phyloP scores from a whole-genome alignment of 1,139 yeast genomes.

The Yamadazyma kanchanaburiensis region DNA sequence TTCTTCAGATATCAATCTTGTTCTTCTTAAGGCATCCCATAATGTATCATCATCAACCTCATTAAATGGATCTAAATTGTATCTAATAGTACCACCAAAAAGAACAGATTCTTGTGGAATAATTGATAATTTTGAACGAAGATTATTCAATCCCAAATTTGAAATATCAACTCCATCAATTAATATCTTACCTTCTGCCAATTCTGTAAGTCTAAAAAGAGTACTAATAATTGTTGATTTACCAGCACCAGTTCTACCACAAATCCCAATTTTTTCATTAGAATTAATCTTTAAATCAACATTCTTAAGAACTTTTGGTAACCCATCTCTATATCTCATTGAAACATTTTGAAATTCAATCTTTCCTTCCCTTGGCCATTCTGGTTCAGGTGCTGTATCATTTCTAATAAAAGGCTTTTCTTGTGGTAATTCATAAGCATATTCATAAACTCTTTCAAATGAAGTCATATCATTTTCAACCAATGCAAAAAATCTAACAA shows the following conservation, averaged over 20 bases:
- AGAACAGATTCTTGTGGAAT: constrained; percentile 47
- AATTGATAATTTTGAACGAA: constrained; percentile 34
- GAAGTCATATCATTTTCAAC: constrained; percentile 83
- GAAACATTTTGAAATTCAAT: constrained; percentile 56
- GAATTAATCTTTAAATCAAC: constrained; percentile 45
- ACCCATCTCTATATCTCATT: constrained; percentile 69
- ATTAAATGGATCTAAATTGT: constrained; percentile 42
- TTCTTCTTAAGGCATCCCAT: constrained; percentile 43
- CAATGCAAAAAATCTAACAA: constrained; percentile 57
- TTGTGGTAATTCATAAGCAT: constrained; percentile 49
- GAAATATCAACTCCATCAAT: constrained; percentile 64
- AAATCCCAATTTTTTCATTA: constrained; percentile 66
- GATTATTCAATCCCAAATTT: constrained; percentile 27
- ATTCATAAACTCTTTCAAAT: constrained; percentile 74
- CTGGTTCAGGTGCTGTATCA: constrained; percentile 51
- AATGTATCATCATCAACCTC: constrained; percentile 33
- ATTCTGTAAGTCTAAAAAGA: constrained; percentile 58
- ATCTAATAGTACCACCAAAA: constrained; percentile 37
- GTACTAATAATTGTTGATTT: constrained; percentile 69
- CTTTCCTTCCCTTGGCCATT: constrained; percentile 44
- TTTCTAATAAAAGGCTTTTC: constrained; percentile 43
- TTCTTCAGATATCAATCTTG: constrained; percentile 37
- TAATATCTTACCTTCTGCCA: constrained; percentile 46
- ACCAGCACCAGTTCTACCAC: constrained; percentile 83
- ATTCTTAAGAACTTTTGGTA: constrained; percentile 69